A percentile compares a stretch with the other conserved stretches of the same genome.
Evolutionary conservation across 306 rosid genomes (phyloP).

Genomic region (Neltuma alba): DNA sequence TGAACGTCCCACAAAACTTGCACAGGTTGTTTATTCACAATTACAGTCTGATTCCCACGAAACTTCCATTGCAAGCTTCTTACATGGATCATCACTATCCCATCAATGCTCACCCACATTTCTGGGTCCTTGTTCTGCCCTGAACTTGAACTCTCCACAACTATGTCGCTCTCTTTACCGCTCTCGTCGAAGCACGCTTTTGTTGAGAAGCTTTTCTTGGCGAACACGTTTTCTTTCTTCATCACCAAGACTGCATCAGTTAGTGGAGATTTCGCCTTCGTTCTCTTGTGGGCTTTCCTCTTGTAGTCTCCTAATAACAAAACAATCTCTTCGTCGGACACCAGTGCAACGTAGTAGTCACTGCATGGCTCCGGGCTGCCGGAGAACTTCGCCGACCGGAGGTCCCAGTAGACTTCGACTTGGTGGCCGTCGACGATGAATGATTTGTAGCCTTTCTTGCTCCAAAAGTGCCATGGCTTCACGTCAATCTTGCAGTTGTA

Average conservation of each 20-base stretch:
- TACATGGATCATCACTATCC: slow-evolving; percentile 78
- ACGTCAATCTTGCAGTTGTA: slow-evolving; percentile 73
- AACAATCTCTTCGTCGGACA: slow-evolving; percentile 73
- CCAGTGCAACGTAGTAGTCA: slow-evolving; percentile 72
- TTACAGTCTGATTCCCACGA: slow-evolving; percentile 78
- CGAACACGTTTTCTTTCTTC: slow-evolving; percentile 81
- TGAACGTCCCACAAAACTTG: slow-evolving; percentile 89
- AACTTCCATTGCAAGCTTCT: slow-evolving; percentile 92
- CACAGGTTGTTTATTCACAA: slow-evolving; percentile 63
- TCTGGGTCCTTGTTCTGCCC: slow-evolving; percentile 68
- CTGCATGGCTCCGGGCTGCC: slow-evolving; percentile 69
- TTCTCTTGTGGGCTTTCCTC: slow-evolving; percentile 87
- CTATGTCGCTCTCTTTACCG: slow-evolving; percentile 66
- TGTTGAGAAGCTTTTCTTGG: slow-evolving; percentile 75
- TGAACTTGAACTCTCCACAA: slow-evolving; percentile 71
- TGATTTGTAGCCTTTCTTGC: slow-evolving; percentile 78
- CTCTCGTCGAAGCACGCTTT: slow-evolving; percentile 66
- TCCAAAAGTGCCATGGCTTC: slow-evolving; percentile 88
- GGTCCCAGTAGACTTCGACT: slow-evolving; percentile 80
- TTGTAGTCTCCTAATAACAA: slow-evolving; percentile 77
- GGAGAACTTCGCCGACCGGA: slow-evolving; percentile 64
- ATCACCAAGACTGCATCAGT: slow-evolving; percentile 54
- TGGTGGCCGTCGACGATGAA: slow-evolving; percentile 59
- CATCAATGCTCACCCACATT: slow-evolving; percentile 95
- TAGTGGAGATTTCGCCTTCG: slow-evolving; percentile 58